phyloP scores from a whole-genome alignment of 768 basidiomycete genomes.

The Mycena rosella region DNA sequence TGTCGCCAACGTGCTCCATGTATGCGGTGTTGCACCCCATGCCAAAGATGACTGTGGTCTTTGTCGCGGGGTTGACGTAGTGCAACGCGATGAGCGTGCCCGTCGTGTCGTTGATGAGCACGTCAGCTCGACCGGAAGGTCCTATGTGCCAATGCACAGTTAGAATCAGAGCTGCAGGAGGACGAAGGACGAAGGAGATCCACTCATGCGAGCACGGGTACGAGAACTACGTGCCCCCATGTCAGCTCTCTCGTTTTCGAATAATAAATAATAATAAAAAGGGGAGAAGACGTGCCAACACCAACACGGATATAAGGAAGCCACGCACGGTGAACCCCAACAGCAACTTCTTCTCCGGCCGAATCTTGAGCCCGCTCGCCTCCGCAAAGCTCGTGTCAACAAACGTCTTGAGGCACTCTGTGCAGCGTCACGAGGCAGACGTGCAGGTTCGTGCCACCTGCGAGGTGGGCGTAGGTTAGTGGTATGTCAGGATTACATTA shows the following conservation, averaged over 20 bases:
- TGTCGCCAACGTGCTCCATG: conserved; percentile 90
- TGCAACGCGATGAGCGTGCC: conserved; percentile 97
- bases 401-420: conserved; percentile 91
- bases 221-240: conserved; percentile 82
- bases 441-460: conserved; percentile 97
- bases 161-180: conserved; percentile 12
- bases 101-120: conserved; percentile 97
- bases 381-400: conserved; percentile 77
- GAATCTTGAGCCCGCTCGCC: conserved; percentile 60
- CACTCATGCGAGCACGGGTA: conserved; percentile 93
- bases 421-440: conserved; percentile 95
- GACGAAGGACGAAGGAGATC: neutral
- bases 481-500: no score
- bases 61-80: conserved; percentile 92
- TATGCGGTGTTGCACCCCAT: conserved; percentile 99
- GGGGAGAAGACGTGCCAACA: no score
- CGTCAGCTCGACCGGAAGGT: conserved; percentile 86
- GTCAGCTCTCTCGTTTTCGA: no score
- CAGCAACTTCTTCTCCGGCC: conserved; percentile 73
- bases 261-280: no score
- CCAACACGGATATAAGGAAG: no score
- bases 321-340: conserved; percentile 94
- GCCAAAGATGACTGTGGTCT: conserved; percentile 97
- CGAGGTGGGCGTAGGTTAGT: conserved; percentile 11
- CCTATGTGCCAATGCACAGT: conserved; percentile 66